Base-by-base conservation (phyloP, 2,329 filamentous ascomycete genomes). In the Falciphora oryzae region DNA sequence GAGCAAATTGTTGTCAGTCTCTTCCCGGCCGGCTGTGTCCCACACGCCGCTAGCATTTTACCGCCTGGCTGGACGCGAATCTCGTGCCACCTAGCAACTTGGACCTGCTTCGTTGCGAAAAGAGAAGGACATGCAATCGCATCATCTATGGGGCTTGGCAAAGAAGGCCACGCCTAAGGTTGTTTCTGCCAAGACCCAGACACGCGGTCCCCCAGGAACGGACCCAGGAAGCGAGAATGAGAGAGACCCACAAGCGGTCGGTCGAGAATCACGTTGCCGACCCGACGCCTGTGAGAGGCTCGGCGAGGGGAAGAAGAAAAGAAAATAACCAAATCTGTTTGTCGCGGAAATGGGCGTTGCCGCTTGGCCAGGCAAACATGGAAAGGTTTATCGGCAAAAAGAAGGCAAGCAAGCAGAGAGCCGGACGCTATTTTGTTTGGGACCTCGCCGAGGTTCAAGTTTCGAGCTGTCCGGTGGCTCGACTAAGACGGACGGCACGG, bases 231-330 rank as follows among this genome's bases (percentile, higher is more conserved):
- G 31, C 58, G 35, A 35, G 18, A 35, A 11, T 3, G 13, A 3
- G 32, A 18, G 38, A 44, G 44, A 14, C 44, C 44, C 44, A 25
- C 44, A n/a, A 8, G 44, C 44, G 44, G 22, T 18, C 44, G n/a
- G 22, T 10, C 22, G 3, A 53, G n/a, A 22, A 53, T 62, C 61
- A 62, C 61, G 61, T 62, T 57, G 27, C 44, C 61, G 14, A 29
- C 27, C 44, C 50, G 27, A 56, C 14, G 18, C 27, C 44, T 62
- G 44, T 62, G 61, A 62, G 61, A 62, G 61, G 61, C 44, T 31
- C 44, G 16, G 44, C 44, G 38, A 50, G 16, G 16, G 16, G 38
- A 35, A 22, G 44, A 53, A 25, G 18, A n/a, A 25, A 53, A 5
- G 8, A 53, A 25, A 53, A 50, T 7, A 6, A n/a, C 44, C 22